Conservation (phyloP, 257 asterid genomes). For the Petrea volubilis region DNA sequence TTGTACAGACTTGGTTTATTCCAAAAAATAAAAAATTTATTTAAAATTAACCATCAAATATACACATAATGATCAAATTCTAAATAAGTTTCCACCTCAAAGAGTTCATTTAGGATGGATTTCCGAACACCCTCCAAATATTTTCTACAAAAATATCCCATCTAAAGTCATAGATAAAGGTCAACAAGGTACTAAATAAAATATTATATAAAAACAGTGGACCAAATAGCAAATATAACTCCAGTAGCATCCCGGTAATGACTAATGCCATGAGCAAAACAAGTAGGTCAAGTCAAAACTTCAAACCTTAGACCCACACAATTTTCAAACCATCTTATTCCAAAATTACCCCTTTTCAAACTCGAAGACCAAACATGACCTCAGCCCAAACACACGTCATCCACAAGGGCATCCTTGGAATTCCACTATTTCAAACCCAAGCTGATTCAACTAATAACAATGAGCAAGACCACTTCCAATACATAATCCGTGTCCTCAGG, state of each 20-base stretch:
- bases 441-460: slow-evolving; percentile 2
- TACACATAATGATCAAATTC: too few relatives aligned
- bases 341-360: slow-evolving; percentile 18
- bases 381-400: not conserved
- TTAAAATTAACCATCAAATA: too few relatives aligned
- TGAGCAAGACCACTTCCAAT: not conserved
- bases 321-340: not conserved
- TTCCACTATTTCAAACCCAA: not conserved
- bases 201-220: too few relatives aligned
- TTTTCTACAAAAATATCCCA: not conserved
- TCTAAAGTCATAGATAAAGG: not conserved
- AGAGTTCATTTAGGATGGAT: too few relatives aligned
- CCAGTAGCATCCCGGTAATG: not conserved
- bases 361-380: not conserved
- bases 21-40: too few relatives aligned
- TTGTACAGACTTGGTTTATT: too few relatives aligned
- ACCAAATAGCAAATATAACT: not conserved
- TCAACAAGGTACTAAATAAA: not conserved
- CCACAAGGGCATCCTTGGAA: slow-evolving; percentile 15
- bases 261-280: not conserved
- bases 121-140: not conserved
- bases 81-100: too few relatives aligned
- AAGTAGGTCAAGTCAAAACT: slow-evolving; percentile 6
- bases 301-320: not conserved
- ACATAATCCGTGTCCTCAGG: not conserved